Evolutionary conservation across 176 grass and related monocot genomes (phyloP).

Genomic region (Raddia guianensis): DNA sequence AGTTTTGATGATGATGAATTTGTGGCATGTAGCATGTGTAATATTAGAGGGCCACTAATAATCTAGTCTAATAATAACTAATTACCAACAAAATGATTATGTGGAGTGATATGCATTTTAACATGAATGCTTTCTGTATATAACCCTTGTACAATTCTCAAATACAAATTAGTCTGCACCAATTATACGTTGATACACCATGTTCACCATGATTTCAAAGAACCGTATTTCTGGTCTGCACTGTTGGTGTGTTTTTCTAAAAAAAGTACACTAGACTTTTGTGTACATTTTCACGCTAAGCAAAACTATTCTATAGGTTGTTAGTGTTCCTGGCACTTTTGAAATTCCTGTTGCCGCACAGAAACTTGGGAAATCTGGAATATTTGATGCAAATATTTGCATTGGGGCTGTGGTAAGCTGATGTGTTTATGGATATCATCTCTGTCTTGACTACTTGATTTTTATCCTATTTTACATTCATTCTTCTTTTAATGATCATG

Average conservation of each 20-base stretch:
- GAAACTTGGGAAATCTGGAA: constrained; percentile 83
- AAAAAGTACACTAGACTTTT: neutral
- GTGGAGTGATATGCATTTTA: neutral
- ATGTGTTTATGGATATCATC: neutral
- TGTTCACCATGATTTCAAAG: neutral
- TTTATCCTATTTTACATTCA: neutral
- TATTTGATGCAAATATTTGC: constrained; percentile 87
- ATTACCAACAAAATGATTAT: neutral
- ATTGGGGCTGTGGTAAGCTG: constrained; percentile 91
- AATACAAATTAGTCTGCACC: neutral
- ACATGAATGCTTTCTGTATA: constrained; percentile 9
- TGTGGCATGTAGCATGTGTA: neutral
- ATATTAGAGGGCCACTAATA: neutral
- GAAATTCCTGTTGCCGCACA: constrained; percentile 92
- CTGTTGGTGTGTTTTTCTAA: neutral
- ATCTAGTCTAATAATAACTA: neutral
- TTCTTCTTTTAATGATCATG: constrained; percentile 23
- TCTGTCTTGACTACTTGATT: constrained; percentile 12
- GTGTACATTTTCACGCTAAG: neutral
- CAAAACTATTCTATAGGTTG: constrained; percentile 57
- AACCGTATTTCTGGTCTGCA: neutral
- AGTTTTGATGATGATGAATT: neutral
- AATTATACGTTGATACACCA: neutral
- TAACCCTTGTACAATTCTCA: neutral
- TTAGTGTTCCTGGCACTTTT: constrained; percentile 94